Evolutionary conservation across 1,139 yeast species (phyloP), one percentile per base, ranked within the genome.

Genomic region (Geotrichum reessii): DNA sequence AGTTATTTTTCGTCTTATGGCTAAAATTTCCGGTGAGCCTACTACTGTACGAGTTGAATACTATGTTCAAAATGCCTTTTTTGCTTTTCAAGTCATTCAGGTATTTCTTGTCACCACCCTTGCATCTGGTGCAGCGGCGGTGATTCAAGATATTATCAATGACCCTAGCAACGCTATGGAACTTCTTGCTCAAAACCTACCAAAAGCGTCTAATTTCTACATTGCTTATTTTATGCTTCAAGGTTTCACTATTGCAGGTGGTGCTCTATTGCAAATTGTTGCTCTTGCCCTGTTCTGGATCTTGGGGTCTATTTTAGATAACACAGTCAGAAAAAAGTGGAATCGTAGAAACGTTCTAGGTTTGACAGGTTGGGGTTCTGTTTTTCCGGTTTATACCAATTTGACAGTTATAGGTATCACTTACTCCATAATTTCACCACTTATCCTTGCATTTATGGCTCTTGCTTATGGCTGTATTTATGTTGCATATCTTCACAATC

Each of bases 241-340:
- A 76, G 97, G 97, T 58, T 78, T 93, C 67, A 76, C 95, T 1
- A 80, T 89, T 58, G 82, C 96, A 17, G 86, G 95, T 44, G 93
- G 93, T 65, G 80, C 87, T 28, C 76, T 93, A 56, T 81, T 91
- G 66, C 97, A 92, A 73, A 76, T 91, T 58, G 87, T 83, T 40
- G 83, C 86, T 0, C 78, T 93, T 63, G 77, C 87, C 65, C 72
- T 90, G 62, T 89, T 82, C 71, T 84, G 87, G 69, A 75, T 86
- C 27, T 74, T 92, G 63, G 92, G 96, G 19, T 69, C 73, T 40
- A 22, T 89, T 14, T 76, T 92, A 55, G 98, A 93, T 69, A 76
- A 75, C 53, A 90, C 98, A 3, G 91, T 96, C 52, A 80, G 98
- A 69, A 90, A 90, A 80, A 87, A 87, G 75, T 91, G 88, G 87